A percentile compares a stretch with the other conserved stretches of the same genome.
phyloP scores from a whole-genome alignment of 352 stramenopile species.

The Phytopythium delawarense region DNA sequence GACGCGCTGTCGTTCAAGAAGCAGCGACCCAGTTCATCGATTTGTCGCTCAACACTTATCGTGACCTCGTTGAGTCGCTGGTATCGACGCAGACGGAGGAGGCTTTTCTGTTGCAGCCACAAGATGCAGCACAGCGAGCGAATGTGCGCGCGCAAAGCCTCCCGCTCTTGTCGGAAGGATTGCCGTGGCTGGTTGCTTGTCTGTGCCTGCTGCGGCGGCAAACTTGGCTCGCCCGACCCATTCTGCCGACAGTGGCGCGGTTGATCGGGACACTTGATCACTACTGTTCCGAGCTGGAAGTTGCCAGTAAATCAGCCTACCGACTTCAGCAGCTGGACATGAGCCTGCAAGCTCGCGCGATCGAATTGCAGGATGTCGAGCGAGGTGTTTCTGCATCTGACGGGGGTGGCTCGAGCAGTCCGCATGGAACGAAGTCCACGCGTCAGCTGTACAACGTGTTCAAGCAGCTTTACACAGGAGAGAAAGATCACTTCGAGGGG shows the following conservation, averaged over 20 bases:
- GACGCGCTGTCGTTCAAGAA: slow-evolving; percentile 63
- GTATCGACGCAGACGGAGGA: slow-evolving; percentile 46
- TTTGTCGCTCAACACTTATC: slow-evolving; percentile 56
- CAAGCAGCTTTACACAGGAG: slow-evolving; percentile 82
- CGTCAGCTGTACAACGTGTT: slow-evolving; percentile 82
- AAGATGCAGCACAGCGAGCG: slow-evolving; percentile 21
- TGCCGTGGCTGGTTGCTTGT: slow-evolving; percentile 78
- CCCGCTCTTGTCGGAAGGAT: slow-evolving; percentile 54
- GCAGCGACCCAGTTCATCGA: slow-evolving; percentile 59
- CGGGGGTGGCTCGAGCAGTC: slow-evolving; percentile 33
- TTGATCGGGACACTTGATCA: slow-evolving; percentile 68
- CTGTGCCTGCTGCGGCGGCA: slow-evolving; percentile 79
- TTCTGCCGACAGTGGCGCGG: slow-evolving; percentile 59
- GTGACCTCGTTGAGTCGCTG: slow-evolving; percentile 42
- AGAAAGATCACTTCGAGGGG: slow-evolving; percentile 88
- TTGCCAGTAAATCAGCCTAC: slow-evolving; percentile 57
- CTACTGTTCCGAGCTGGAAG: slow-evolving; percentile 62
- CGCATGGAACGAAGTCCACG: slow-evolving; percentile 45
- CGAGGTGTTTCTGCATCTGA: slow-evolving; percentile 38
- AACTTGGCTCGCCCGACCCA: slow-evolving; percentile 66
- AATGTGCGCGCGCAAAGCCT: slow-evolving; percentile 36
- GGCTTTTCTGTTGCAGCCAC: slow-evolving; percentile 29
- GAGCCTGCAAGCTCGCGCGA: slow-evolving; percentile 45
- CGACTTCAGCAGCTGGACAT: slow-evolving; percentile 62
- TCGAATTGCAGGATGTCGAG: slow-evolving; percentile 69